These are phyloP conservation scores for Ogataea glucozyma DNA, from an alignment of 805 yeast genomes.

Conservation along the genomic window DNA sequence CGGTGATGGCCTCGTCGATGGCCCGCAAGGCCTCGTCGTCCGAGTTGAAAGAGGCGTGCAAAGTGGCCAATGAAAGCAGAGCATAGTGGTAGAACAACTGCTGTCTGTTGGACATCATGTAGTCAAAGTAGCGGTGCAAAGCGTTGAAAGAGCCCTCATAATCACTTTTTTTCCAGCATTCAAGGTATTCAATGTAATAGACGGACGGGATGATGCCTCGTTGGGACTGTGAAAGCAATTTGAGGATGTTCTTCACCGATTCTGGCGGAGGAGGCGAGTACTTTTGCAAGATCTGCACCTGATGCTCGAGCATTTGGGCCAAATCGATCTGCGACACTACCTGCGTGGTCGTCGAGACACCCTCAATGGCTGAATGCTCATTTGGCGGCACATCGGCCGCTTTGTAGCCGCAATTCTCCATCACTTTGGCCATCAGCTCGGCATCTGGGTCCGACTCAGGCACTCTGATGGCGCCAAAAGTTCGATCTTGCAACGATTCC, in stretches of 20 bases:
- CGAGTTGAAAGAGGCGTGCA: conserved; percentile 69
- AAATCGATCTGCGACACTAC: conserved; percentile 55
- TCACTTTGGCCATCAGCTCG: conserved; percentile 13
- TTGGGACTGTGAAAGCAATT: conserved; percentile 49
- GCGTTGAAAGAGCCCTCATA: conserved; percentile 61
- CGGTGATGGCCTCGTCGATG: conserved; percentile 82
- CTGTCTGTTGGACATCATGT: conserved; percentile 67
- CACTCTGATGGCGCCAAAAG: too few species aligned
- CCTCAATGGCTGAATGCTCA: too few species aligned
- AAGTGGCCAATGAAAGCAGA: conserved; percentile 65
- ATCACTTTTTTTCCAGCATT: conserved; percentile 57
- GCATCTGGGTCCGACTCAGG: conserved; percentile 14
- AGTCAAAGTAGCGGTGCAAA: conserved; percentile 66
- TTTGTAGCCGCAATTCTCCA: conserved; percentile 14
- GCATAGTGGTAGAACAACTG: conserved; percentile 76
- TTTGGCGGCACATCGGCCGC: too few species aligned
- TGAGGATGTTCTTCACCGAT: conserved; percentile 42
- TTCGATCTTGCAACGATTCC: too few species aligned
- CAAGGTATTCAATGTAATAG: conserved; percentile 61
- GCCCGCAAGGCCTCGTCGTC: conserved; percentile 71
- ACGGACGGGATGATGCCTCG: conserved; percentile 44
- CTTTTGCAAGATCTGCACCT: conserved; percentile 52
- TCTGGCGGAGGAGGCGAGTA: conserved; percentile 53
- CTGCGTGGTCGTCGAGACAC: conserved; percentile 18
- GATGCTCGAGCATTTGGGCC: conserved; percentile 50